Conservation (phyloP, 75 land plant species). For the Chamaecyparis obtusa region DNA sequence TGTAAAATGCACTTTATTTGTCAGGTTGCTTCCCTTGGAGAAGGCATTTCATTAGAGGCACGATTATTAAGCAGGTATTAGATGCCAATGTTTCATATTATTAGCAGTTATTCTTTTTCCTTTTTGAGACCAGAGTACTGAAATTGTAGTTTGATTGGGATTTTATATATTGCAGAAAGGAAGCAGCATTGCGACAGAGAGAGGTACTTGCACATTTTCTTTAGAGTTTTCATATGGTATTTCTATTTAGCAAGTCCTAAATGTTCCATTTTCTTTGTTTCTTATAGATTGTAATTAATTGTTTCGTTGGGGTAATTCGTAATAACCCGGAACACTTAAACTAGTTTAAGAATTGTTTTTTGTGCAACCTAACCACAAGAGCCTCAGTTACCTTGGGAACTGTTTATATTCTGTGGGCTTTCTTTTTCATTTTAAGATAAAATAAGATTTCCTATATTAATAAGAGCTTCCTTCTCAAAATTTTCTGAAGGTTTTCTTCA, state of each 20-base stretch:
- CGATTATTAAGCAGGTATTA: conserved; percentile 74
- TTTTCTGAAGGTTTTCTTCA: too few relatives aligned
- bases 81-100: neutral
- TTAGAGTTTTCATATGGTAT: neutral
- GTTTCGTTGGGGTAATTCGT: neutral
- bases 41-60: conserved; percentile 84
- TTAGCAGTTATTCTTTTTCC: neutral
- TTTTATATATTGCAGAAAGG: conserved; percentile 63
- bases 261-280: neutral
- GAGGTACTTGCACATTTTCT: conserved; percentile 51
- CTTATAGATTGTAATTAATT: neutral
- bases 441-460: too few relatives aligned
- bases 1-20: neutral
- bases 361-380: too few relatives aligned
- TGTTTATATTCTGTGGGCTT: too few relatives aligned
- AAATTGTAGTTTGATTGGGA: conserved; percentile 1
- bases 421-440: too few relatives aligned
- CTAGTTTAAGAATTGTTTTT: neutral
- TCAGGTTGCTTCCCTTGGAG: conserved; percentile 77
- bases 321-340: too few relatives aligned
- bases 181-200: conserved; percentile 87
- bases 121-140: neutral
- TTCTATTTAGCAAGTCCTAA: neutral
- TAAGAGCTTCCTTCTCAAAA: too few relatives aligned
- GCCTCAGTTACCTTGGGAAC: too few relatives aligned